These are phyloP conservation scores for Pholiota conissans DNA, from an alignment of 768 basidiomycete species.

Conservation along the genomic window DNA sequence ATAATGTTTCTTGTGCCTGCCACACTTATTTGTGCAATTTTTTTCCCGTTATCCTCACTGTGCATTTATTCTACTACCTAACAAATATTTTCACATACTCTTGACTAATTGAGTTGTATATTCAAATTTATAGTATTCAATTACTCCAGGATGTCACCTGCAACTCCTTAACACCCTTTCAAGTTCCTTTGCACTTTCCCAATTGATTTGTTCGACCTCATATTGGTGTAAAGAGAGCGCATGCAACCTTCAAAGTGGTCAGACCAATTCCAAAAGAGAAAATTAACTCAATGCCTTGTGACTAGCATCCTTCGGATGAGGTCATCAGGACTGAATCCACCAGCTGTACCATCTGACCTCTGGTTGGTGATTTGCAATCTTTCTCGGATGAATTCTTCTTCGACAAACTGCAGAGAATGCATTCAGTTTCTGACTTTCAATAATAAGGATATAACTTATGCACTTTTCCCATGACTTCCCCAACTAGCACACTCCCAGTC, in stretches of 20 bases:
- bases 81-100: background rate
- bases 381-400: constrained; percentile 69
- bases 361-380: constrained; percentile 28
- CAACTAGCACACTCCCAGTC: constrained; percentile 52
- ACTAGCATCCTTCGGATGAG: constrained; percentile 68
- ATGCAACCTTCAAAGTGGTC: constrained; percentile 45
- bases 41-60: background rate
- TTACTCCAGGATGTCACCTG: background rate
- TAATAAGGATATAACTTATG: constrained; percentile 4
- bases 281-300: constrained; percentile 49
- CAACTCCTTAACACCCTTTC: constrained; percentile 30
- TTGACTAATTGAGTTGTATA: constrained; percentile 1
- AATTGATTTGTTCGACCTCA: constrained; percentile 56
- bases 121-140: constrained; percentile 3
- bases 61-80: background rate
- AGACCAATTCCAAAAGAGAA: constrained; percentile 6
- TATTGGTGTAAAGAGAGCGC: constrained; percentile 59
- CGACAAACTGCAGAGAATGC: constrained; percentile 54
- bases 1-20: too few relatives aligned
- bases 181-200: constrained; percentile 65
- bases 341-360: constrained; percentile 25
- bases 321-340: constrained; percentile 52
- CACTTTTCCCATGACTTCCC: constrained; percentile 62
- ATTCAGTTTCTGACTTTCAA: background rate
- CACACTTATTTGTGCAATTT: background rate